Evolutionary conservation across 495 filamentous ascomycete genomes (phyloP).

Genomic region (Tetracladium marchalianum): DNA sequence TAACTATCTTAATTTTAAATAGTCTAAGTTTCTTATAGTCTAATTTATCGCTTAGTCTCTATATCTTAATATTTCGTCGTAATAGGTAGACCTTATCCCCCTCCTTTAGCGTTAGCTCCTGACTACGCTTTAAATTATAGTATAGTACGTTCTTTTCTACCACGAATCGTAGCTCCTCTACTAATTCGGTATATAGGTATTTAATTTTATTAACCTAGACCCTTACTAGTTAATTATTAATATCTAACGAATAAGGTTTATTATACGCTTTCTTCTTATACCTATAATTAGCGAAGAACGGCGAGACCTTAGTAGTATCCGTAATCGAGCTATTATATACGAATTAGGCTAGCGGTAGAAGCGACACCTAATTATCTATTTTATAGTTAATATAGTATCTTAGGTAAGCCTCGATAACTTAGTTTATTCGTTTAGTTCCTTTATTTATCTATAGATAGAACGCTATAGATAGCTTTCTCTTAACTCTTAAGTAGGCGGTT

Average conservation of each 20-base stretch:
- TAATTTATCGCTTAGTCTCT: slow-evolving; percentile 20
- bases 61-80: slow-evolving; percentile 19
- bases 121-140: slow-evolving; percentile 10
- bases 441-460: slow-evolving; percentile 5
- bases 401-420: background rate
- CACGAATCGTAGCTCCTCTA: slow-evolving; percentile 12
- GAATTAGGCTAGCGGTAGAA: background rate
- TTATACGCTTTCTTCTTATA: slow-evolving; percentile 7
- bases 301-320: slow-evolving; percentile 1
- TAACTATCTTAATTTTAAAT: slow-evolving; percentile 6
- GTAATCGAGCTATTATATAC: background rate
- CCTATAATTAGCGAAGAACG: slow-evolving; percentile 4
- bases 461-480: slow-evolving; percentile 2
- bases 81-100: slow-evolving; percentile 22
- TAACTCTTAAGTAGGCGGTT: background rate
- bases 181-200: slow-evolving; percentile 11
- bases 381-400: slow-evolving; percentile 5
- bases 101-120: slow-evolving; percentile 16
- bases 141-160: slow-evolving; percentile 8
- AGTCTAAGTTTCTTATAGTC: slow-evolving; percentile 15
- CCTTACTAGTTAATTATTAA: slow-evolving; percentile 1
- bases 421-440: slow-evolving; percentile 1
- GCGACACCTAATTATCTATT: slow-evolving; percentile 1
- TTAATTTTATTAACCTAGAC: slow-evolving; percentile 4
- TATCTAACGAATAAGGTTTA: background rate